A percentile compares a stretch with the other conserved stretches of the same genome.
phyloP scores from a whole-genome alignment of 495 filamentous ascomycete species.

The Talaromyces nanjingensis region DNA sequence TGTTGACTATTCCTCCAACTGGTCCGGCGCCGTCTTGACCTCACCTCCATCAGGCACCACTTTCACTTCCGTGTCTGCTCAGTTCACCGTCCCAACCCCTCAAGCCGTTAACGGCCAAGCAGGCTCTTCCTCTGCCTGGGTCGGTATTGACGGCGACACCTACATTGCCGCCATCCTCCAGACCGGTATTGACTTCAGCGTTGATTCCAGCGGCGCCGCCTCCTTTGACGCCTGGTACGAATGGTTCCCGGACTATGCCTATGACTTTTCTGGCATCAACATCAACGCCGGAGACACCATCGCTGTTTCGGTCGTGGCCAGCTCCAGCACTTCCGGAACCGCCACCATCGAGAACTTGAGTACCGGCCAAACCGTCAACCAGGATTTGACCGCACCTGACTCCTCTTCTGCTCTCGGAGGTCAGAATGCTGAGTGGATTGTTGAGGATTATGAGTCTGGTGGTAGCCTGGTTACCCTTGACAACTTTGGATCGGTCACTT shows the following conservation, averaged over 20 bases:
- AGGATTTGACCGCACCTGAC: slow-evolving; percentile 40
- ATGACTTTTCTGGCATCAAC: slow-evolving; percentile 44
- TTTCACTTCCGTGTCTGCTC: slow-evolving; percentile 47
- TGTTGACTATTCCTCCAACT: slow-evolving; percentile 48
- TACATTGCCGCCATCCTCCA: slow-evolving; percentile 52
- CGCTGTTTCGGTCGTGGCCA: slow-evolving; percentile 44
- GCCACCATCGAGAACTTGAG: slow-evolving; percentile 49
- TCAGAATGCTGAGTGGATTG: slow-evolving; percentile 59
- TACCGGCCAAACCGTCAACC: slow-evolving; percentile 46
- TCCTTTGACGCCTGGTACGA: slow-evolving; percentile 57
- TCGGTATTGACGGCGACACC: slow-evolving; percentile 55
- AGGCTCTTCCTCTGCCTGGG: slow-evolving; percentile 50
- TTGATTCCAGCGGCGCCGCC: slow-evolving; percentile 23
- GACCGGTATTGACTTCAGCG: slow-evolving; percentile 54
- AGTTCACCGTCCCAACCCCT: slow-evolving; percentile 49
- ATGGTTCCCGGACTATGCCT: slow-evolving; percentile 53
- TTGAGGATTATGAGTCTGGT: slow-evolving; percentile 53
- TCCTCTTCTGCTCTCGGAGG: slow-evolving; percentile 28
- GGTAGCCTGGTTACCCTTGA: slow-evolving; percentile 42
- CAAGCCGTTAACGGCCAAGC: slow-evolving; percentile 30
- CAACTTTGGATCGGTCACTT: slow-evolving; percentile 46
- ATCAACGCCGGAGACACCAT: slow-evolving; percentile 50
- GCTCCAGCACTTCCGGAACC: slow-evolving; percentile 39
- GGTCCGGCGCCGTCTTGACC: slow-evolving; percentile 51
- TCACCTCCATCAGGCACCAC: slow-evolving; percentile 26